Conservation (phyloP, 1,139 yeast genomes). For the Saccharomyces hybrid region DNA sequence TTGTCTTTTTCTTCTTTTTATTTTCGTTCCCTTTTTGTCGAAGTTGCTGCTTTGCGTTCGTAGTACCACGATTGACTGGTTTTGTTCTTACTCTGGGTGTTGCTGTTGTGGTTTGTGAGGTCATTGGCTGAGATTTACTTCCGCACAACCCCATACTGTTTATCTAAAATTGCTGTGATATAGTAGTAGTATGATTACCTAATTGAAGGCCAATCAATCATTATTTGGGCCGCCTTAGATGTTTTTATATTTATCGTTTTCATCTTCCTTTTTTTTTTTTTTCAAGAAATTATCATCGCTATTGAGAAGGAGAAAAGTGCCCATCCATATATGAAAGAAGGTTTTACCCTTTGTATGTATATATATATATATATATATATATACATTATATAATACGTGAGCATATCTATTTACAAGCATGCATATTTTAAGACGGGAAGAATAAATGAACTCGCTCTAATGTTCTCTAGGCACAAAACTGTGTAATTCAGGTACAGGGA, state of each 20-base stretch:
- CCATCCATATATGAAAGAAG: background rate
- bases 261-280: background rate
- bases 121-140: constrained; percentile 14
- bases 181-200: background rate
- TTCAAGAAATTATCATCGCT: background rate
- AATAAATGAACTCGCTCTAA: background rate
- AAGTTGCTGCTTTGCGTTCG: constrained; percentile 1
- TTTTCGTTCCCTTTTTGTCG: constrained; percentile 12
- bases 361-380: no score
- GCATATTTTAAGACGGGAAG: background rate
- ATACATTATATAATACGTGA: background rate
- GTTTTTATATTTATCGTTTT: background rate
- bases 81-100: background rate
- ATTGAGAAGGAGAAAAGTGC: background rate
- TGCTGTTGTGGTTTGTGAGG: constrained; percentile 1
- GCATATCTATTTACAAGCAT: background rate
- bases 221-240: background rate
- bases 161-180: constrained; percentile 9
- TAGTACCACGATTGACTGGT: background rate
- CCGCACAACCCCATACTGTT: constrained; percentile 23
- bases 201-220: background rate
- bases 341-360: background rate
- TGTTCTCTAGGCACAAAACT: constrained; percentile 5
- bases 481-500: constrained; percentile 33
- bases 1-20: constrained; percentile 1